A percentile compares a stretch with the other conserved stretches of the same genome.
Conservation (phyloP, 2,329 filamentous ascomycete genomes). For the Cladosporium oxysporum region DNA sequence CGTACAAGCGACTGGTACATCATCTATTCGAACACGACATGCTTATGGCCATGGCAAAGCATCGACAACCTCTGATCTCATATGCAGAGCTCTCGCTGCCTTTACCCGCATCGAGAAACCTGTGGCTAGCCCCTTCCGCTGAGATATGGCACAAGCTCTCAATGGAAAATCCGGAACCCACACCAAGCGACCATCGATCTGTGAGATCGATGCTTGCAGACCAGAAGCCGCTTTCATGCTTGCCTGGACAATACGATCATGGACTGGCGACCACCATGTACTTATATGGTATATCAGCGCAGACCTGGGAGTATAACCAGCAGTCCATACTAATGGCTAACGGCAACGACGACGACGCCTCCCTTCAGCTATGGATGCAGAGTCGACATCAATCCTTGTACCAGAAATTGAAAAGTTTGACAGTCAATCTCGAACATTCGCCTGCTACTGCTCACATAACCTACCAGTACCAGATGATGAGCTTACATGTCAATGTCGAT, state of each 20-base stretch:
- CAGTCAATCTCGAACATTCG: background rate
- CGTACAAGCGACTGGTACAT: slow-evolving; percentile 26
- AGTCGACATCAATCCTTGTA: slow-evolving; percentile 22
- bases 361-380: slow-evolving; percentile 27
- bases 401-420: slow-evolving; percentile 21
- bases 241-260: slow-evolving; percentile 20
- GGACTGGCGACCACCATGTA: slow-evolving; percentile 21
- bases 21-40: slow-evolving; percentile 29
- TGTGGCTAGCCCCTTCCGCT: slow-evolving; percentile 26
- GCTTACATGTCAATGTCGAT: slow-evolving; percentile 25
- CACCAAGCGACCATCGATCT: slow-evolving; percentile 11
- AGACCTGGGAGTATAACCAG: slow-evolving; percentile 27
- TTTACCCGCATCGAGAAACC: slow-evolving; percentile 23
- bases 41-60: slow-evolving; percentile 26
- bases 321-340: slow-evolving; percentile 21
- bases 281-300: slow-evolving; percentile 25
- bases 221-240: slow-evolving; percentile 17
- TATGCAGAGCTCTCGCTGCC: slow-evolving; percentile 27
- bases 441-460: slow-evolving; percentile 19
- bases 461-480: slow-evolving; percentile 26
- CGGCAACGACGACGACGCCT: slow-evolving; percentile 20
- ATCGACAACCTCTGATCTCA: slow-evolving; percentile 26
- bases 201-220: slow-evolving; percentile 22
- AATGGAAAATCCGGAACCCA: background rate
- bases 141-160: slow-evolving; percentile 23